phyloP scores from a whole-genome alignment of 2,329 filamentous ascomycete genomes.

The Neodidymelliopsis sp. region DNA sequence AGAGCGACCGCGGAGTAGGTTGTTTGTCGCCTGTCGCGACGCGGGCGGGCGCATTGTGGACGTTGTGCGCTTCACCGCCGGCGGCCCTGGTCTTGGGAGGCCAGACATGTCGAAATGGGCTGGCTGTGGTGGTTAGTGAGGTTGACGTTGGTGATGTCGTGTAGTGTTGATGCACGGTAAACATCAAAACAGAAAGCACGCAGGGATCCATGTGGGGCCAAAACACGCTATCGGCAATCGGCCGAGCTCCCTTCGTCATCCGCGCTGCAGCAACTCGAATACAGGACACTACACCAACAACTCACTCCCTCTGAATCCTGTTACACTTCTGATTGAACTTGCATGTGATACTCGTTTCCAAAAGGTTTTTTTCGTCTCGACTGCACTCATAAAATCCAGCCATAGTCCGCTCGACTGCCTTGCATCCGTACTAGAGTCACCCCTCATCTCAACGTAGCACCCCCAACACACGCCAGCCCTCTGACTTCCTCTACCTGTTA shows the following conservation, averaged over 20 bases:
- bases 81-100: conserved; percentile 60
- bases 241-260: conserved; percentile 11
- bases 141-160: conserved; percentile 20
- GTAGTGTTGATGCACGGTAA: conserved; percentile 26
- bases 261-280: not conserved
- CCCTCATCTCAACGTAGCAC: conserved; percentile 4
- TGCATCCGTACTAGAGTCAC: not conserved
- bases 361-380: too few species aligned
- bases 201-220: conserved; percentile 14
- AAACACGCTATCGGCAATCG: conserved; percentile 4
- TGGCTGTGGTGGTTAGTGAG: conserved; percentile 21
- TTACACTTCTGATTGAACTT: not conserved
- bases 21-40: conserved; percentile 57
- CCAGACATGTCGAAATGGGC: conserved; percentile 58
- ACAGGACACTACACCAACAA: conserved; percentile 1
- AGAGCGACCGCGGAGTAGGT: conserved; percentile 58
- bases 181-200: conserved; percentile 20
- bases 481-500: not conserved
- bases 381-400: too few species aligned
- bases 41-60: conserved; percentile 62
- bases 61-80: conserved; percentile 56
- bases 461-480: not conserved
- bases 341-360: conserved; percentile 11
- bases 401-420: too few species aligned
- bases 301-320: not conserved